Base-by-base conservation (phyloP, 192 early-diverging fungal genomes). In the Allomyces macrogynus region DNA sequence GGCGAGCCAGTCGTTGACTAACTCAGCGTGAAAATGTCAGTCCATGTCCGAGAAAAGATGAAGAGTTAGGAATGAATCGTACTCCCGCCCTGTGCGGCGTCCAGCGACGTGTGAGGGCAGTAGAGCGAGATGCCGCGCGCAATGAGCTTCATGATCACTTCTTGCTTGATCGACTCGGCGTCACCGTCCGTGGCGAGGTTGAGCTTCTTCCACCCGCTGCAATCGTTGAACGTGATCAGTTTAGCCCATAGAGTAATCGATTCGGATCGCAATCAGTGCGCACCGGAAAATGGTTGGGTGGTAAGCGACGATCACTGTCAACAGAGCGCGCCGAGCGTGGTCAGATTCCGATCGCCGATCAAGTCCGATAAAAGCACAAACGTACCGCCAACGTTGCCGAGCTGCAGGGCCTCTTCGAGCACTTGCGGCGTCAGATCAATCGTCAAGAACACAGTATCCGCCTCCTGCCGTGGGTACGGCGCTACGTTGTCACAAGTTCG, bases 1-100 rank as follows among this genome's bases (percentile, higher is more conserved):
- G 1, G 90, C 83, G 22, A 97, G 76, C 95, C 95, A 97, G 72
- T 95, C 92, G 76, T 93, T 94, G 62, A 90, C 81, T 84, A 61
- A 25, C 3, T 0, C 32, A 7, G 32, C 32, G 32, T 7, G 7
- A 40, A 0, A 3, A 8, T 0, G 32, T 40, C 32, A 40, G 32
- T 40, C 32, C 32, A 0, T 8, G 32, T 8, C 32, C 32, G 3
- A 8, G 32, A 40, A 26, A 4, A 3, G 32, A 8, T 40, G 32
- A 7, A 8, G 32, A 40, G 8, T 40, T 8, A 40, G 0, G 7
- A 40, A 3, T 7, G 32, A 8, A 40, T 5, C 49, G 12, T 57
- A 20, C 49, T 14, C 16, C 49, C 49, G 12, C 20, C 44, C 49
- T 57, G 49, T 3, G 16, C 12, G 3, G 49, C 84, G 71, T 97